Evolutionary conservation across 768 basidiomycete genomes (phyloP).

Genomic region (Leccinum olivaceopallidum): DNA sequence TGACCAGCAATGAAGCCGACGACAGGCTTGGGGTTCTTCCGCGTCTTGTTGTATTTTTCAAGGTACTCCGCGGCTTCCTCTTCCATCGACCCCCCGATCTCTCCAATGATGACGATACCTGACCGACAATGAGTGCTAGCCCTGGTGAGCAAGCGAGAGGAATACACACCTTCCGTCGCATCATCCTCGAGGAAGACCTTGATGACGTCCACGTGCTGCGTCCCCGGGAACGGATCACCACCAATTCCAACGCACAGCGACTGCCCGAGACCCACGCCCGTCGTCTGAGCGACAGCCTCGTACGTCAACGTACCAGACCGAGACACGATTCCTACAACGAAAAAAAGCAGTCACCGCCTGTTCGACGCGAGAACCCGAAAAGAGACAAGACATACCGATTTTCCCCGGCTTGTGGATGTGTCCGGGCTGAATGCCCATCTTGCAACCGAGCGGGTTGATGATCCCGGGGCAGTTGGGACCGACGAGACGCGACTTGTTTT

Average conservation of each 20-base stretch:
- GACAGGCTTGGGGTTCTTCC: conserved; percentile 86
- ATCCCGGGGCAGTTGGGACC: conserved; percentile 99
- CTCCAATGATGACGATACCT: conserved; percentile 98
- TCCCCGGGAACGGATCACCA: conserved; percentile 96
- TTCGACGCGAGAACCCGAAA: background rate
- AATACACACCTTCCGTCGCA: conserved; percentile 85
- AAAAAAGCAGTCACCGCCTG: background rate
- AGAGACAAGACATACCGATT: conserved; percentile 63
- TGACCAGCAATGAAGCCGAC: conserved; percentile 98
- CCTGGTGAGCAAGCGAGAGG: background rate
- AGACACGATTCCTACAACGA: conserved; percentile 77
- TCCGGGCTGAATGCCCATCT: conserved; percentile 98
- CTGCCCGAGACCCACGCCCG: conserved; percentile 93
- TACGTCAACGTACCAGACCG: conserved; percentile 97
- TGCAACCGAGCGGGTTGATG: conserved; percentile 96
- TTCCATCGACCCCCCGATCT: conserved; percentile 99
- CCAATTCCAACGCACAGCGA: conserved; percentile 97
- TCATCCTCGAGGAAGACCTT: conserved; percentile 96
- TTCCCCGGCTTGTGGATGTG: conserved; percentile 97
- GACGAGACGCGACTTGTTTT: conserved; percentile 93
- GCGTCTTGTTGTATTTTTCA: conserved; percentile 88
- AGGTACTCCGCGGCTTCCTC: conserved; percentile 98
- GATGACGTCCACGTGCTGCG: conserved; percentile 93
- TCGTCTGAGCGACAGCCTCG: conserved; percentile 98
- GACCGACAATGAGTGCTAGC: conserved; percentile 7